Base-by-base conservation (phyloP, 371 early-diverging fungal species). In the Rhizopus stolonifer region DNA sequence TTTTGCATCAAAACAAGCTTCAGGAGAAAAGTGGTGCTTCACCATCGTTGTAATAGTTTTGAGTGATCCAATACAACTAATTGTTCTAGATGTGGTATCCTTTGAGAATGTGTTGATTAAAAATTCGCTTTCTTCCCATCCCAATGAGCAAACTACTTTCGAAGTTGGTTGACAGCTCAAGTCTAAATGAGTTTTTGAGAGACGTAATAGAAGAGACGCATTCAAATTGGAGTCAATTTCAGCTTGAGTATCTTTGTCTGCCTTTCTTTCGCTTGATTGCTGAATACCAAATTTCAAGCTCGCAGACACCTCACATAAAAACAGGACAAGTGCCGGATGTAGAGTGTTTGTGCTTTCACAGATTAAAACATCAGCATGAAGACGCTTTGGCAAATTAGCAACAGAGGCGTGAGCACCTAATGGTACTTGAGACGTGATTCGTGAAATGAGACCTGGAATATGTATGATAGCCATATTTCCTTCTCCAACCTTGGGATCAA, bases 21-120 rank as follows among this genome's bases (percentile, higher is more conserved):
- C 91, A 10, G 90, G 90, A 7, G 93, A 93, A 56, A 89, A 93
- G 14, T 82, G 75, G 54, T 93, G 90, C 13, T 86, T 86, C 19
- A 91, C 76, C 22, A 81, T 64, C 2, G 81, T 85, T 3, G 84
- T 84, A 1, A 80, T 75, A 8, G 80, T 79, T 3, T 71, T 59
- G 11, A 90, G 68, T 13, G 77, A 81, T 4, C 83, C 88, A 19
- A 80, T 73, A 52, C 85, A 80, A 17, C 85, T 86, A 23, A 81
- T 64, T 0, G 82, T 79, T 46, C 72, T 72, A 45, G 69, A 74
- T 0, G 74, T 70, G 1, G 51, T 56, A n/a, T 63, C 65, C 23
- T 59, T 65, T n/a, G 71, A 75, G 18, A 69, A 65, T 2, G 59
- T 53, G n/a, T 77, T 69, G 44, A 78, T 72, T 46, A 91, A 55